Conservation (phyloP, 345 rosid species). For the Hibiscus trionum region DNA sequence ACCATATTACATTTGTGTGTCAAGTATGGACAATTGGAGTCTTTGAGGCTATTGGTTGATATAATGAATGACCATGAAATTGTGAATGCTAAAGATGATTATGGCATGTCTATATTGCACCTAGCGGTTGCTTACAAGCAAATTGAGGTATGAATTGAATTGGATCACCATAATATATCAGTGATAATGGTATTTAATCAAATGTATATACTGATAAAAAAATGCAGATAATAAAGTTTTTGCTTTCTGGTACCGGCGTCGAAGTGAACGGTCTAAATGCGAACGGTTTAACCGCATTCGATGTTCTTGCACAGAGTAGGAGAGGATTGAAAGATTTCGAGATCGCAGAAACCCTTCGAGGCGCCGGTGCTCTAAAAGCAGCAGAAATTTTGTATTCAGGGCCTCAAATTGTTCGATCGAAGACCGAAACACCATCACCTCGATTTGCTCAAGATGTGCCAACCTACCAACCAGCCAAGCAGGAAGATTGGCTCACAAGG, state of each 20-base stretch:
- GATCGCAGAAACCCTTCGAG: conserved; percentile 12
- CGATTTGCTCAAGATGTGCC: neutral
- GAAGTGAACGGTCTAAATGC: conserved; percentile 16
- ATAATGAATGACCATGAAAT: conserved; percentile 3
- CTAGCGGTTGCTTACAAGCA: conserved; percentile 23
- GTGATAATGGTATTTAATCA: neutral
- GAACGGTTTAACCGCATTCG: conserved; percentile 22
- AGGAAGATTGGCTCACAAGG: conserved; percentile 18
- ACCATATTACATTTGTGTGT: conserved; percentile 23
- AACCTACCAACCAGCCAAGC: neutral
- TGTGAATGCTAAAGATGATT: conserved; percentile 15
- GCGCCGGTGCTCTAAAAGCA: conserved; percentile 12
- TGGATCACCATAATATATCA: neutral
- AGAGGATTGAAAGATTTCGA: conserved; percentile 22
- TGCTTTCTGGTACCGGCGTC: conserved; percentile 12
- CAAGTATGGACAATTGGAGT: conserved; percentile 18
- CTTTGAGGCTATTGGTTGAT: conserved; percentile 15
- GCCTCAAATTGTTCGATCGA: neutral
- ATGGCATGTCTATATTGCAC: conserved; percentile 26
- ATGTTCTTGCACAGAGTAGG: conserved; percentile 15
- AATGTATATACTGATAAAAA: neutral
- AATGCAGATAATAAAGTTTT: conserved; percentile 16
- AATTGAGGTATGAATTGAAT: conserved; percentile 16
- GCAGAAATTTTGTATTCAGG: neutral
- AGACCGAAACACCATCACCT: neutral